Base-by-base conservation (phyloP, 257 asterid genomes). In the Solanum microdontum region DNA sequence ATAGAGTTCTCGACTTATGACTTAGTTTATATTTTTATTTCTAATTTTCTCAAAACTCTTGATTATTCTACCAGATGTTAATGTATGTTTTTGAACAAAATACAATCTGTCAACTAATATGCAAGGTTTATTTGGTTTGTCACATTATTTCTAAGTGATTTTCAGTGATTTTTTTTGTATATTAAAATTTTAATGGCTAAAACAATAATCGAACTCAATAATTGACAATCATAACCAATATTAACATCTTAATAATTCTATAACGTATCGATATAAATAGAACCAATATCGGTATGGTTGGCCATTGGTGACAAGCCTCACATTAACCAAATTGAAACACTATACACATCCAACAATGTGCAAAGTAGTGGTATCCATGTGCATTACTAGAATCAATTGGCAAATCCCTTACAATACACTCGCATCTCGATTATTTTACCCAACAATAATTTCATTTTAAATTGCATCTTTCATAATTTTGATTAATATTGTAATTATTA, bases 221-320 rank as follows among this genome's bases (percentile, higher is more conserved):
- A 51, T n/a, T n/a, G 1, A 62, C 6, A 64, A 51, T 51, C 60
- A 48, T 48, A 14, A 48, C 3, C 1, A 0, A 51, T 51, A 51
- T 51, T 0, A 7, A 6, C n/a, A 64, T 10, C 0, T 64, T 64
- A n/a, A 64, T 64, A 2, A 0, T 62, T 62, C 2, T n/a, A n/a
- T 10, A n/a, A 19, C 2, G 26, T 8, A 60, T 2, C 0, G 7
- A 1, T 23, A 62, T 62, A n/a, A n/a, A n/a, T 62, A 7, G 15
- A 9, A 10, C 12, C 7, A 3, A 62, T 62, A 17, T 51, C 7
- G 62, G 23, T 51, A 51, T 37, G 32, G 58, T 34, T 75, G 33
- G 30, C 55, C 11, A 75, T 37, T 10, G 11, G 21, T 75, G 83
- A 17, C 21, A 36, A 1, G 32, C 55, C 12, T 11, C 83, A 75